Conservation (phyloP, 1,284 basidiomycete genomes). For the Austroboletus olivaceoglutinosus region DNA sequence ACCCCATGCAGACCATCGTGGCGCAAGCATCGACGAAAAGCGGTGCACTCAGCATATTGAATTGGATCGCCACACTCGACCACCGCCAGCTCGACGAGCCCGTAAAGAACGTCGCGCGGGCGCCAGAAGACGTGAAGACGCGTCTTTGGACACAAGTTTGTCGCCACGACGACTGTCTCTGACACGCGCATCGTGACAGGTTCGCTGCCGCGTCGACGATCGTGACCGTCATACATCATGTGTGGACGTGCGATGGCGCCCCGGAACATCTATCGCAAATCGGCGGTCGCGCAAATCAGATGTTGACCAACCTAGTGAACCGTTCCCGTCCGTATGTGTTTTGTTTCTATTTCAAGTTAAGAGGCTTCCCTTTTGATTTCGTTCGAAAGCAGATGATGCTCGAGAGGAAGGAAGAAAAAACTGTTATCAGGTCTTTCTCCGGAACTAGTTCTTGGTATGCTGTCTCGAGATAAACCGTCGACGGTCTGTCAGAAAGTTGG, state of each 20-base stretch:
- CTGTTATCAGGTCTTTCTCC: constrained; percentile 27
- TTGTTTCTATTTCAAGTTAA: constrained; percentile 2
- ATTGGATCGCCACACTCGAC: constrained; percentile 14
- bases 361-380: constrained; percentile 27
- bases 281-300: constrained; percentile 30
- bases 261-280: constrained; percentile 32
- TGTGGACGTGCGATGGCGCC: constrained; percentile 33
- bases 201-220: constrained; percentile 27
- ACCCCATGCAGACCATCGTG: constrained; percentile 22
- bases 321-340: constrained; percentile 26
- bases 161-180: background rate
- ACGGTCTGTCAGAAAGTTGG: background rate
- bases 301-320: constrained; percentile 29
- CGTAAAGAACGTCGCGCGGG: constrained; percentile 33
- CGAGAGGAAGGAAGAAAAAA: constrained; percentile 24
- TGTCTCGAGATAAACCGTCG: background rate
- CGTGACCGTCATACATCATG: constrained; percentile 31
- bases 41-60: constrained; percentile 21
- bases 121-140: constrained; percentile 37
- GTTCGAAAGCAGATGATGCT: constrained; percentile 25
- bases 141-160: constrained; percentile 41
- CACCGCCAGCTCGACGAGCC: constrained; percentile 26
- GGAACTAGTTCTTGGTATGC: constrained; percentile 16
- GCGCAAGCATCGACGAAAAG: constrained; percentile 29
- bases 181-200: constrained; percentile 2